Base-by-base conservation (phyloP, 495 filamentous ascomycete species). In the Hyaloscypha hepaticicola region DNA sequence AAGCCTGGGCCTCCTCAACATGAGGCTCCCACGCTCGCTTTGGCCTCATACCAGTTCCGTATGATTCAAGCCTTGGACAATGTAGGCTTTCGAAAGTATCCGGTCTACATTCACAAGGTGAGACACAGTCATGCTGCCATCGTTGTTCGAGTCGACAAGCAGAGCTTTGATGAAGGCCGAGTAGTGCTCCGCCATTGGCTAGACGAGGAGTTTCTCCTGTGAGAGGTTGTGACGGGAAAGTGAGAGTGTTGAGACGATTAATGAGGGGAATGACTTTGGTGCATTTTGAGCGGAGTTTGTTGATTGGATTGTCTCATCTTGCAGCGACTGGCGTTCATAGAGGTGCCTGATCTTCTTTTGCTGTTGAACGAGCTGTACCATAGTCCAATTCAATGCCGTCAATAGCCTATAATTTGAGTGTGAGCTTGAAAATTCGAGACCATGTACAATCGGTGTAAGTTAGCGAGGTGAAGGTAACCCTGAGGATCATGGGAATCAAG, bases 91-190 rank as follows among this genome's bases (percentile, higher is more conserved):
- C 83, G 82, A 22, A 97, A 95, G 75, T 94, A 90, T 75, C 87
- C 86, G 0, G 90, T 96, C 4, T 87, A 90, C 76, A 97, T 99
- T 48, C 91, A 96, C 55, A 87, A 92, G 2, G 82, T 83, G 49
- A 73, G 80, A 31, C 93, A 96, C 71, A 89, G 81, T 53, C 95
- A 99, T 73, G 95, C 94, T 0, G 94, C 94, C 1, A 96, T 99
- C 58, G 89, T 99, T 70, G 85, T 94, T 29, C 82, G 95, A 59
- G 82, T 72, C 65, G 78, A 85, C 21, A 85, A 84, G 72, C 72
- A 78, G 61, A 77, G 72, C 8, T 95, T 90, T 67, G 77, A 79
- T 5, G 93, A 97, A 76, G 95, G 94, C 3, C 84, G 82, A 71
- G 73, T 90, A 28, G 92, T 97, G 31, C 77, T 94, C 53, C 80